Base-by-base conservation (phyloP, 805 yeast species). In the Ogataea sp. region DNA sequence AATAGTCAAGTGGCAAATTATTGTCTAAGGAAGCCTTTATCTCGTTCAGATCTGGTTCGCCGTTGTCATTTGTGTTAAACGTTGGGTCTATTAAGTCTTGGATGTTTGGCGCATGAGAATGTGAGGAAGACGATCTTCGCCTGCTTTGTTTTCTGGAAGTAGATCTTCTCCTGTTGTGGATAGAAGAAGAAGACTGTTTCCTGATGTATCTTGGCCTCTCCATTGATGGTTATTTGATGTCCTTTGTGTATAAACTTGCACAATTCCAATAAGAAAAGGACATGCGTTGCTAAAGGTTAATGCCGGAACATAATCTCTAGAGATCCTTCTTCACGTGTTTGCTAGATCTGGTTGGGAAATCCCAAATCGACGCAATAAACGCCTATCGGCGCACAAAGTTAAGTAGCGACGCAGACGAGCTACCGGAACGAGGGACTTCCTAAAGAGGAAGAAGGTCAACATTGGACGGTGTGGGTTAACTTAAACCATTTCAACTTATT, bases 1-100 rank as follows among this genome's bases (percentile, higher is more conserved):
- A 81, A 57, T 86, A 89, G 49, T 82, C 90, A n/a, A 67, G 50
- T 0, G 97, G 97, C 41, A 89, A 67, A 1, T 83, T 62, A 52
- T 84, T 80, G 57, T 89, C 96, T 36, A 89, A 62, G 2, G 65
- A 65, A 11, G 78, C 83, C 34, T 70, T 69, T 6, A 80, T 73
- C 23, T 45, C 50, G 31, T 50, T 42, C 26, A 52, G 37, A 11
- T 39, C 49, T 10, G 38, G 21, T 13, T 47, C 53, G 4, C 16
- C 8, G n/a, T 17, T 18, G 7, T n/a, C n/a, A n/a, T n/a, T n/a
- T n/a, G 20, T n/a, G 5, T 9, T 9, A 27, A 27, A 18, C 2
- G 30, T 23, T 8, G 37, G 18, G 6, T 34, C 37, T 6, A 36
- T 20, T 24, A 40, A 40, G 7, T 53, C 58, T 8, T 38, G 36